These are phyloP conservation scores for Talaromyces borbonicus DNA, from an alignment of 495 filamentous ascomycete genomes.

Conservation along the genomic window DNA sequence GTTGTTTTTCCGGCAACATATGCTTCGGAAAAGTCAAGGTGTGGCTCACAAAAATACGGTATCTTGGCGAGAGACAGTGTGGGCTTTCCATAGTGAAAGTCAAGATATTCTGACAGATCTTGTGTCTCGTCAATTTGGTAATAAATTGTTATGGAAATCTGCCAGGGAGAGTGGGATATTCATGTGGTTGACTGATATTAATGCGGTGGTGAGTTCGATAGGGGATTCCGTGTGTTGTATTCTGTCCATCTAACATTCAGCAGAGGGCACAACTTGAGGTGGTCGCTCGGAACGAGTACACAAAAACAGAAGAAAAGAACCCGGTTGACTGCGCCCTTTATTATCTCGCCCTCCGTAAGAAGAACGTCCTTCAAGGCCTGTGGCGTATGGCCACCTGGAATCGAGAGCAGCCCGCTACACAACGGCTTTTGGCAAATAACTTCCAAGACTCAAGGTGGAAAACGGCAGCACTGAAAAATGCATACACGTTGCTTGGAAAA, in stretches of 20 bases:
- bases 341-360: constrained; percentile 87
- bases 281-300: constrained; percentile 89
- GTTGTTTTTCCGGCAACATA: constrained; percentile 81
- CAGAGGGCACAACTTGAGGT: constrained; percentile 75
- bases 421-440: constrained; percentile 69
- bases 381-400: constrained; percentile 96
- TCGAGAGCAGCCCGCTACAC: constrained; percentile 71
- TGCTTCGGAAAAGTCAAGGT: constrained; percentile 55
- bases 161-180: constrained; percentile 84
- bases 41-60: constrained; percentile 54
- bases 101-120: constrained; percentile 91
- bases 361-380: constrained; percentile 79
- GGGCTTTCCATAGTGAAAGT: constrained; percentile 85
- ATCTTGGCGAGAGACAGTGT: constrained; percentile 88
- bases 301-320: constrained; percentile 76
- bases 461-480: constrained; percentile 90
- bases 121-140: constrained; percentile 70
- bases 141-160: constrained; percentile 70
- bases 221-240: neutral
- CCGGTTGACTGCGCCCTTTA: constrained; percentile 89
- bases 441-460: constrained; percentile 81
- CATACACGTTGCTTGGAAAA: constrained; percentile 91
- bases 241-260: constrained; percentile 13
- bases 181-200: constrained; percentile 80
- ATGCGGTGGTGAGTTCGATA: constrained; percentile 57